Evolutionary conservation across 768 basidiomycete genomes (phyloP).

Genomic region (Boletus sp.): DNA sequence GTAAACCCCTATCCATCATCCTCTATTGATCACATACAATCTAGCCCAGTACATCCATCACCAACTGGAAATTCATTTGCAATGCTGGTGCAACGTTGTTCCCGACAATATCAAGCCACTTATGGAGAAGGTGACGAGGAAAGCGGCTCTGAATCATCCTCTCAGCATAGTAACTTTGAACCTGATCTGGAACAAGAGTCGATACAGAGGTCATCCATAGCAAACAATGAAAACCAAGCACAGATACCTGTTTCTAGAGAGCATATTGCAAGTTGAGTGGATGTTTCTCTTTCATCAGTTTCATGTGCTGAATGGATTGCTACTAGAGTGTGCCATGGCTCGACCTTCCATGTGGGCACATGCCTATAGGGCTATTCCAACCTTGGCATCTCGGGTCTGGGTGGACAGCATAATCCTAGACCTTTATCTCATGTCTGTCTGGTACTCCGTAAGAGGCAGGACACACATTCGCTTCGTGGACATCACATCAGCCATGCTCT

Average conservation of each 20-base stretch:
- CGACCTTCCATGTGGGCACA: background rate
- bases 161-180: background rate
- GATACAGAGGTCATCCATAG: background rate
- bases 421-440: background rate
- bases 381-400: background rate
- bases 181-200: background rate
- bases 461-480: background rate
- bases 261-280: background rate
- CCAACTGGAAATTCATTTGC: background rate
- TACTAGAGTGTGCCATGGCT: background rate
- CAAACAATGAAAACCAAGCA: background rate
- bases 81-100: background rate
- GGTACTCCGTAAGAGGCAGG: background rate
- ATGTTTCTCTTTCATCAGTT: background rate
- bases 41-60: background rate
- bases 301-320: background rate
- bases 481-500: background rate
- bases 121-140: background rate
- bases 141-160: background rate
- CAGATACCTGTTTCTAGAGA: background rate
- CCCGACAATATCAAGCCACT: background rate
- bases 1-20: background rate
- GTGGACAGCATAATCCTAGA: background rate
- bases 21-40: background rate
- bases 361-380: background rate